Percentiles rank a stretch among this genome's conserved stretches.
phyloP scores from a whole-genome alignment of 768 basidiomycete genomes.

The Termitomyces sp. region DNA sequence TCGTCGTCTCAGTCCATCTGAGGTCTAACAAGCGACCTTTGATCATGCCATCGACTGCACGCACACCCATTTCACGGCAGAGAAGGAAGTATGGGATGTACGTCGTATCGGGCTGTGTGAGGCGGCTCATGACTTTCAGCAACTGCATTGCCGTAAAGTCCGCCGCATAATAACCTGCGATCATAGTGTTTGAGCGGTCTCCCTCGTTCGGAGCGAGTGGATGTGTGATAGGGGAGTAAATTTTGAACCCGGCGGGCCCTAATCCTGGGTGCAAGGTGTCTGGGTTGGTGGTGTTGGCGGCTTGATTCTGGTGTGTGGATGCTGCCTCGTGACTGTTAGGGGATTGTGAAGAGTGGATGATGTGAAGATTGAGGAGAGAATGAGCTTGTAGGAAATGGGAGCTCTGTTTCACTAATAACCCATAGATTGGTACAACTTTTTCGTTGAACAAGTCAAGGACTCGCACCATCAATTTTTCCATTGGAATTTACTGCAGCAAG shows the following conservation, averaged over 20 bases:
- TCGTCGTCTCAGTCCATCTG: conserved; percentile 71
- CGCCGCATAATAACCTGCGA: conserved; percentile 45
- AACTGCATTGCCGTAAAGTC: conserved; percentile 80
- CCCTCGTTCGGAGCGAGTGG: conserved; percentile 22
- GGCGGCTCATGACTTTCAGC: conserved; percentile 75
- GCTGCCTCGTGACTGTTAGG: conserved; percentile 27
- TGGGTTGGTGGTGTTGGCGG: conserved; percentile 31
- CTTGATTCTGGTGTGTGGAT: conserved; percentile 23
- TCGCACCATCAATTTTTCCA: conserved; percentile 67
- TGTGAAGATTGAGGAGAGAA: conserved; percentile 77
- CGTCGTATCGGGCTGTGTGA: conserved; percentile 57
- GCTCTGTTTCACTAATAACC: conserved; percentile 64
- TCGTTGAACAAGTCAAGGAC: not conserved
- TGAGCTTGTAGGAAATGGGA: conserved; percentile 87
- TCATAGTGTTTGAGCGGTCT: conserved; percentile 27
- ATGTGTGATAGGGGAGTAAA: conserved; percentile 44
- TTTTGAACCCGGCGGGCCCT: conserved; percentile 59
- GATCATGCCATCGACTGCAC: conserved; percentile 83
- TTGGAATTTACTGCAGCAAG: conserved; percentile 57
- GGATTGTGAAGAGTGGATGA: conserved; percentile 77
- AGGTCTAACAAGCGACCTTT: conserved; percentile 70
- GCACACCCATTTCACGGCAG: conserved; percentile 79
- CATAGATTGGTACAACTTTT: not conserved
- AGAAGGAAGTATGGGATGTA: conserved; percentile 77
- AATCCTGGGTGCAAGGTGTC: conserved; percentile 55